phyloP scores from a whole-genome alignment of 495 filamentous ascomycete genomes.

The Daldinia concentrica region DNA sequence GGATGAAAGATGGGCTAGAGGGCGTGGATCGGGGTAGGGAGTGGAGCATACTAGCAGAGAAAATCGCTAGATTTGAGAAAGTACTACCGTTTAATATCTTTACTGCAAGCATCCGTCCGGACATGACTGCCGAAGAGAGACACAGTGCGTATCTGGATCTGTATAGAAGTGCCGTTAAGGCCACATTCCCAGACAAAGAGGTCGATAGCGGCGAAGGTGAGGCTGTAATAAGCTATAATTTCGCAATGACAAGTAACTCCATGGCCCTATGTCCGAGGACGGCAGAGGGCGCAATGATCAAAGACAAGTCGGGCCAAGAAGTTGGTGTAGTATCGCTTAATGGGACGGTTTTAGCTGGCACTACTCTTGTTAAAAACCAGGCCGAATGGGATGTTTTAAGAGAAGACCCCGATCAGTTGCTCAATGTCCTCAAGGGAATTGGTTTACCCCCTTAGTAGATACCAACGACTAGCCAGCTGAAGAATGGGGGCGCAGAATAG shows the following conservation, averaged over 20 bases:
- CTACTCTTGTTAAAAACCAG: slow-evolving; percentile 79
- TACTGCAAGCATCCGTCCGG: slow-evolving; percentile 32
- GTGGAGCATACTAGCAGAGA: slow-evolving; percentile 66
- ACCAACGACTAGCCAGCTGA: background rate
- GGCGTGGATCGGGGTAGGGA: slow-evolving; percentile 24
- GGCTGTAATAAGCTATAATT: slow-evolving; percentile 77
- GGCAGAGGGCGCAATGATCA: slow-evolving; percentile 53
- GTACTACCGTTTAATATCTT: slow-evolving; percentile 46
- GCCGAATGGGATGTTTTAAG: slow-evolving; percentile 74
- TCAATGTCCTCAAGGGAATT: slow-evolving; percentile 66
- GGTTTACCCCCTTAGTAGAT: slow-evolving; percentile 59
- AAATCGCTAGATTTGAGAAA: slow-evolving; percentile 36
- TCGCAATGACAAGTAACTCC: slow-evolving; percentile 72
- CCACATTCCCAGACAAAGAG: slow-evolving; percentile 35
- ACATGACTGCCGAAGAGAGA: slow-evolving; percentile 46
- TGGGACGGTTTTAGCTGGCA: slow-evolving; percentile 82
- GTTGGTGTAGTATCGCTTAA: slow-evolving; percentile 73
- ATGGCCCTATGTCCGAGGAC: slow-evolving; percentile 77
- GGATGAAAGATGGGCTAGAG: slow-evolving; percentile 66
- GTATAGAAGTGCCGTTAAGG: slow-evolving; percentile 61
- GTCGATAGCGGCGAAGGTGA: slow-evolving; percentile 49
- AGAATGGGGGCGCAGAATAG: background rate
- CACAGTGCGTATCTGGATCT: slow-evolving; percentile 54
- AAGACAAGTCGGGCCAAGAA: slow-evolving; percentile 49
- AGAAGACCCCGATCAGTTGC: slow-evolving; percentile 59